Percentiles rank a stretch among this genome's conserved stretches.
Conservation (phyloP, 352 stramenopile genomes). For the Phytopythium oedochilum region DNA sequence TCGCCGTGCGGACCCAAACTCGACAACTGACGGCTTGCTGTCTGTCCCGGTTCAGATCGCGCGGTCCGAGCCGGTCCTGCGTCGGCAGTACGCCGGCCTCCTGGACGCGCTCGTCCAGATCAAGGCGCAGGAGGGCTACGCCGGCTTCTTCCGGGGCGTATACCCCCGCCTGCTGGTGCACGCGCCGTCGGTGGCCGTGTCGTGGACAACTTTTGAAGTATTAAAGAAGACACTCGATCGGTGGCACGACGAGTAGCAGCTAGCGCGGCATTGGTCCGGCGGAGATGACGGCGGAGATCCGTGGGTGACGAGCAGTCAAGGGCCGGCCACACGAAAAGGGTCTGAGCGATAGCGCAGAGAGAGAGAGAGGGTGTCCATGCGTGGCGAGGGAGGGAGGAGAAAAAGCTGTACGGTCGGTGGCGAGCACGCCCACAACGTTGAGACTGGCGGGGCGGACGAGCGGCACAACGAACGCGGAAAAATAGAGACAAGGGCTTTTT, state of each 20-base stretch:
- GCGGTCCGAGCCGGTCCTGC: slow-evolving; percentile 41
- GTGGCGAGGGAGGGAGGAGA: slow-evolving; percentile 7
- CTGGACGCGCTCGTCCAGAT: slow-evolving; percentile 85
- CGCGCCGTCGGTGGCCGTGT: slow-evolving; percentile 96
- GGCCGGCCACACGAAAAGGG: not conserved
- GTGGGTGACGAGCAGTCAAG: not conserved
- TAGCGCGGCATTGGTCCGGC: no score
- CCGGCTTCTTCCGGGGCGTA: slow-evolving; percentile 95
- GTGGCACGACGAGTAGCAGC: slow-evolving; percentile 24
- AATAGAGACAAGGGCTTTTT: slow-evolving; percentile 6
- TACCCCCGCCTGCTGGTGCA: slow-evolving; percentile 93
- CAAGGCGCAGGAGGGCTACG: slow-evolving; percentile 89
- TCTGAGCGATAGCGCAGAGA: not conserved
- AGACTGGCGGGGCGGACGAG: not conserved
- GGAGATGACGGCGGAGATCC: no score
- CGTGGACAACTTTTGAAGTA: slow-evolving; percentile 99
- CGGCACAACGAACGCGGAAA: not conserved
- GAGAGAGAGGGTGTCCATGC: slow-evolving; percentile 6
- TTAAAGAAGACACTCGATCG: slow-evolving; percentile 84
- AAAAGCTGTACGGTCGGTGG: slow-evolving; percentile 1
- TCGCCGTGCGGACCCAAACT: no score
- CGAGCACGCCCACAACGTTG: not conserved
- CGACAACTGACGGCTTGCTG: not conserved
- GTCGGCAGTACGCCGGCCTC: slow-evolving; percentile 68
- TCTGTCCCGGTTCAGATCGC: slow-evolving; percentile 9